phyloP scores from a whole-genome alignment of 2,329 filamentous ascomycete genomes.

The Arthrobotrys musiformis region DNA sequence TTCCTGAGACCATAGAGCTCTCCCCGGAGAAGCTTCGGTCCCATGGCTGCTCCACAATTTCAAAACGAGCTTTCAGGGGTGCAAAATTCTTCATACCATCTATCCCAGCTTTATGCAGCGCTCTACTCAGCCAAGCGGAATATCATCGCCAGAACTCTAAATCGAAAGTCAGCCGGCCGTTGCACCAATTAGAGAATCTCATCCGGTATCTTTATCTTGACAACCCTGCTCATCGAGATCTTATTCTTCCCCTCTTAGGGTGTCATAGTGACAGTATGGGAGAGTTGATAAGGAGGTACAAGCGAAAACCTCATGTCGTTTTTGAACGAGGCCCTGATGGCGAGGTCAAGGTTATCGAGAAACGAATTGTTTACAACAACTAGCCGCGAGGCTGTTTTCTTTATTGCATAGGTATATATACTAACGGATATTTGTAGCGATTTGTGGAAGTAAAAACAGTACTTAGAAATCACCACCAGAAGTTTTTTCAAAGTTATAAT shows the following conservation, averaged over 20 bases:
- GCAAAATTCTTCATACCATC: neutral
- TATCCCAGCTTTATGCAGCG: neutral
- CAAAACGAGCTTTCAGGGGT: neutral
- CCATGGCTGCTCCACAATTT: neutral
- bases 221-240: neutral
- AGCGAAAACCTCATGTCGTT: neutral
- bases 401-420: too few relatives aligned
- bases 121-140: neutral
- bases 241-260: neutral
- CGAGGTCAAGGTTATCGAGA: too few relatives aligned
- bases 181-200: neutral
- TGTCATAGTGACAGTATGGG: neutral
- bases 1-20: neutral
- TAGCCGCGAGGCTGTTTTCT: too few relatives aligned
- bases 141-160: neutral
- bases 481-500: too few relatives aligned
- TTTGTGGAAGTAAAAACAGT: too few relatives aligned
- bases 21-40: neutral
- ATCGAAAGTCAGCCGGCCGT: neutral
- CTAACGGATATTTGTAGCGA: too few relatives aligned
- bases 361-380: too few relatives aligned
- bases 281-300: neutral
- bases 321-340: neutral
- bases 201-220: slow-evolving; percentile 7
- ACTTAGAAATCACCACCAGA: too few relatives aligned